Percentiles rank a stretch among this genome's conserved stretches.
These are phyloP conservation scores for Geosmithia putterillii DNA, from an alignment of 2,329 filamentous ascomycete species.

Conservation along the genomic window DNA sequence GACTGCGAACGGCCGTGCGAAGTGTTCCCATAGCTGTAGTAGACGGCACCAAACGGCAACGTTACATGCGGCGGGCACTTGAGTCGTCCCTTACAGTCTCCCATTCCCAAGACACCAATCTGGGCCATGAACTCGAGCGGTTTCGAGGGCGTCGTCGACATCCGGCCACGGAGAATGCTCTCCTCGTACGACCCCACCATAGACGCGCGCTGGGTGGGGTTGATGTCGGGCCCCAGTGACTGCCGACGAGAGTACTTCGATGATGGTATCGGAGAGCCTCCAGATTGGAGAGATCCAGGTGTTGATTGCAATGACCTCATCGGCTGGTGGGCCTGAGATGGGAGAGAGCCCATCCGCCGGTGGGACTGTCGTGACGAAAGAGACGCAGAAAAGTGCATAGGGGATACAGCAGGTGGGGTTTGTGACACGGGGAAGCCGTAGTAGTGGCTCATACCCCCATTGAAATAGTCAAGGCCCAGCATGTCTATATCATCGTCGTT, in stretches of 20 bases:
- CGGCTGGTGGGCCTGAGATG: conserved; percentile 70
- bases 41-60: conserved; percentile 84
- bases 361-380: conserved; percentile 11
- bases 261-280: conserved; percentile 28
- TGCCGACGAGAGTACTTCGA: conserved; percentile 47
- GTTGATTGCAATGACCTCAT: conserved; percentile 60
- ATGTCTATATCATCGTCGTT: conserved; percentile 58
- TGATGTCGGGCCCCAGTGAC: conserved; percentile 62
- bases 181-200: conserved; percentile 99
- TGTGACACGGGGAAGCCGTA: conserved; percentile 27
- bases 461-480: conserved; percentile 28
- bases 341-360: conserved; percentile 46
- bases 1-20: conserved; percentile 48
- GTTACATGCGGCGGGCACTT: conserved; percentile 84
- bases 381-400: conserved; percentile 16
- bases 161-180: conserved; percentile 84
- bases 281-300: conserved; percentile 22
- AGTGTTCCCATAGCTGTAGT: conserved; percentile 78
- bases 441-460: background rate
- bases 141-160: conserved; percentile 92
- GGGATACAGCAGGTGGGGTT: conserved; percentile 27
- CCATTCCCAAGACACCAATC: conserved; percentile 83
- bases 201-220: conserved; percentile 75
- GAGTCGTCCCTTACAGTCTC: conserved; percentile 75
- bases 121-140: conserved; percentile 89